phyloP scores from a whole-genome alignment of 2,329 filamentous ascomycete genomes.

The Neofusicoccum kwambonambiense region DNA sequence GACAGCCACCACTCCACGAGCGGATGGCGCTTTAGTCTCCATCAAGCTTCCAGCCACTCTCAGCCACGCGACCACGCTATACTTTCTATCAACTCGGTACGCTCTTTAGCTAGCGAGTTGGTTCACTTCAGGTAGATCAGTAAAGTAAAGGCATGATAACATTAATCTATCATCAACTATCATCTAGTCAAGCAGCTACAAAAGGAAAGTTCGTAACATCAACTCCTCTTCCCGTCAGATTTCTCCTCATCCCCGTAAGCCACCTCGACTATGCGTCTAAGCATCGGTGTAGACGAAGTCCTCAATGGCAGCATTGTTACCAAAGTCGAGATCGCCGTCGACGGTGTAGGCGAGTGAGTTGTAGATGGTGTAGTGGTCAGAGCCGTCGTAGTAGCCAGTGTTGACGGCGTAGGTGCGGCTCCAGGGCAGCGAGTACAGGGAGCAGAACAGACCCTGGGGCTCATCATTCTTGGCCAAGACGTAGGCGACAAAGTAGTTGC shows the following conservation, averaged over 20 bases:
- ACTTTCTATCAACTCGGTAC: no score
- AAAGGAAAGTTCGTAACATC: neutral
- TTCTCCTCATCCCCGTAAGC: neutral
- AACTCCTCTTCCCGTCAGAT: neutral
- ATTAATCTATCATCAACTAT: no score
- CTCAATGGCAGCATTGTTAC: neutral
- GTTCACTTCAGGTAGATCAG: no score
- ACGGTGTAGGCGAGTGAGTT: conserved; percentile 14
- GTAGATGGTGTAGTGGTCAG: conserved; percentile 14
- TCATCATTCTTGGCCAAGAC: conserved; percentile 13
- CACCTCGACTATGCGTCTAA: neutral
- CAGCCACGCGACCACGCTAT: neutral
- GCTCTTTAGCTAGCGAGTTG: no score
- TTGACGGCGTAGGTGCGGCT: conserved; percentile 9
- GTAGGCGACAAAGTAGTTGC: conserved; percentile 17
- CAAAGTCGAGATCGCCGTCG: neutral
- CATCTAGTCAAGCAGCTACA: neutral
- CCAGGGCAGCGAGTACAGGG: conserved; percentile 13
- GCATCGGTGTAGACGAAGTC: neutral
- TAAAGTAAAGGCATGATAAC: no score
- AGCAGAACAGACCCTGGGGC: conserved; percentile 6
- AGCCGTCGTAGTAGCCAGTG: conserved; percentile 1
- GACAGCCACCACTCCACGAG: neutral
- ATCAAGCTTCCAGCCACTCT: neutral
- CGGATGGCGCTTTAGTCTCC: neutral